Base-by-base conservation (phyloP, 495 filamentous ascomycete species). In the Cercophora scortea region DNA sequence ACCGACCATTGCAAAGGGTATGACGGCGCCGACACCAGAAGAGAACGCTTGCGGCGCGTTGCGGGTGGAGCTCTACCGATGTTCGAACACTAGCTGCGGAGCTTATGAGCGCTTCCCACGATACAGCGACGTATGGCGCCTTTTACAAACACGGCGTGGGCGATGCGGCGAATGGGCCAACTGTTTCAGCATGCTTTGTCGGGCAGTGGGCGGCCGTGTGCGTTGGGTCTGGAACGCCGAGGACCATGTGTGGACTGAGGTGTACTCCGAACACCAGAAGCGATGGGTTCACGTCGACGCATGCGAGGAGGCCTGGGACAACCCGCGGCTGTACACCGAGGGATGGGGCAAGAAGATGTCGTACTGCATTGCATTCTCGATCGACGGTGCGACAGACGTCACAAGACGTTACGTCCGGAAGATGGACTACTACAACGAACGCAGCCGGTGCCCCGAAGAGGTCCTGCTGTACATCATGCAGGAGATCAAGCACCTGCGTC, bases 141-240 rank as follows among this genome's bases (percentile, higher is more conserved):
- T 97, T 50, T 70, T 98, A 44, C 86, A 95, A 66, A 90, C 88
- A 43, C 73, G 87, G 51, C 81, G 85, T 54, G 93, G 93, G 25
- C 82, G 93, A 52, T 85, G 81, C 50, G 94, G 93, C 46, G 93
- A 99, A 73, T 99, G 94, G 91, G 91, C 87, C 49, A 96, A 96
- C 68, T 96, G 91, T 72, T 99, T 99, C 71, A 90, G 86, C 68
- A 99, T 99, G 93, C 79, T 99, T 17, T 97, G 93, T 71, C 81
- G 93, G 42, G 93, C 93, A 7, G 80, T 97, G 32, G 91, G 91
- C 34, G 86, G 83, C 36, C 81, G 94, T 42, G 93, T 96, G 15
- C 81, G 93, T 57, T 98, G 94, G 94, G 89, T 98, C 32, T 98
- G 94, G 94, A 96, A 96, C 57, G 83, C 86, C 33, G 93, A 99